Evolutionary conservation across 805 yeast species (phyloP), one percentile per base, ranked within the genome.

Genomic region (Spencermartinsiella europaea): DNA sequence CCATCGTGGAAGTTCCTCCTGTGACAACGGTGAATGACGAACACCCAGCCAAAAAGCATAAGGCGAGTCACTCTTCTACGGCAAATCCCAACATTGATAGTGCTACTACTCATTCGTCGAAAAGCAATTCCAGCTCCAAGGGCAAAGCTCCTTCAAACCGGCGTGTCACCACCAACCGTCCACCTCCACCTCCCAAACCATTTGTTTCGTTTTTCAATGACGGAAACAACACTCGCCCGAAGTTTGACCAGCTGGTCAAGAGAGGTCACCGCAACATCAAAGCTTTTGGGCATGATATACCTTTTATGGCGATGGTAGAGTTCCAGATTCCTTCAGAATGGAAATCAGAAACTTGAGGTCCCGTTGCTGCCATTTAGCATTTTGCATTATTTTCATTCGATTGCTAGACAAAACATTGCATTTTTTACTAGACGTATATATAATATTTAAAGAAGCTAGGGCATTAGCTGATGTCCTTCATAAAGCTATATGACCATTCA

Each of bases 391-490:
- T 15, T 42, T 35, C 27, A 34, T 42, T 36, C 17, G 21, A 8
- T 14, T 14, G 21, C n/a, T 22, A 21, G 12, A 15, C 36, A 4
- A 15, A 15, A 19, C 16, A 4, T 12, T 19, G 31, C 20, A 38
- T 15, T 21, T 38, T 19, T 3, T 19, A 15, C 3, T 15, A 15
- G 5, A 15, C 17, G 4, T 4, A 19, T 20, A 16, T 64, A 79
- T 21, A 61, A 74, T 39, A 39, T n/a, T 21, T 33, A 75, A 79
- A 17, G 75, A 79, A 17, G 60, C 12, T 15, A 10, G 16, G 10
- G 33, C 33, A 28, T 28, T 14, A 10, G 33, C 33, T 14, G 33
- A n/a, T n/a, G n/a, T n/a, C n/a, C n/a, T n/a, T n/a, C n/a, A n/a
- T n/a, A n/a, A n/a, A n/a, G n/a, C n/a, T n/a, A n/a, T n/a, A n/a